Percentiles rank a stretch among this genome's conserved stretches.
Evolutionary conservation across 1,284 basidiomycete genomes (phyloP).

Genomic region (Melanopsichium pennsylvanicum): DNA sequence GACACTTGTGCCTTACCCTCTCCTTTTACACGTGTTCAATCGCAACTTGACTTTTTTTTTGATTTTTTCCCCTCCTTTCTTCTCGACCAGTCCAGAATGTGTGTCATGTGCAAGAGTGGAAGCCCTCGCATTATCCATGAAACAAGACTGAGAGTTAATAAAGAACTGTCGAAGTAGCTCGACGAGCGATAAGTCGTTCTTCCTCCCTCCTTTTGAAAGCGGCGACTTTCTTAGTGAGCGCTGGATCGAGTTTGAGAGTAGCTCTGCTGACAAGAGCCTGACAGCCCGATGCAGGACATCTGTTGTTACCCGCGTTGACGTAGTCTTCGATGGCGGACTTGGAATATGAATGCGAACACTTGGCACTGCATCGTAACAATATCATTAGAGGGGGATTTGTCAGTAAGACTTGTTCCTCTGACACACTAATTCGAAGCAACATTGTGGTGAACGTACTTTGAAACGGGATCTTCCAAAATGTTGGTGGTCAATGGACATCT

Average conservation of each 20-base stretch:
- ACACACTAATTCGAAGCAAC: too few relatives aligned
- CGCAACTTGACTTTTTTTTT: not conserved
- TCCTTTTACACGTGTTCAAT: too few relatives aligned
- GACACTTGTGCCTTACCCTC: too few relatives aligned
- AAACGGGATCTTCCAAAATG: slow-evolving; percentile 51
- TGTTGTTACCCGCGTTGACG: slow-evolving; percentile 26
- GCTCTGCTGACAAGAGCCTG: slow-evolving; percentile 9
- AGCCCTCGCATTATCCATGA: too few relatives aligned
- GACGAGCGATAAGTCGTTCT: slow-evolving; percentile 23
- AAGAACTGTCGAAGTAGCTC: slow-evolving; percentile 29
- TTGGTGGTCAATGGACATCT: slow-evolving; percentile 53
- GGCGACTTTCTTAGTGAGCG: slow-evolving; percentile 32
- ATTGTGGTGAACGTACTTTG: slow-evolving; percentile 23
- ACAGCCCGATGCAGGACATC: slow-evolving; percentile 35
- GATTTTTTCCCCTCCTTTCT: not conserved
- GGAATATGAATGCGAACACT: slow-evolving; percentile 35
- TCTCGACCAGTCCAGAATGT: not conserved
- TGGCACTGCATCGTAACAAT: slow-evolving; percentile 5
- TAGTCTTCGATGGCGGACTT: slow-evolving; percentile 29
- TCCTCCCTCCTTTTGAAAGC: slow-evolving; percentile 44
- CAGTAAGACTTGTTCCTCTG: too few relatives aligned
- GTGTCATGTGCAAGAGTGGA: too few relatives aligned
- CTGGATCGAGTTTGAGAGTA: slow-evolving; percentile 22
- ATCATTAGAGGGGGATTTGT: not conserved
- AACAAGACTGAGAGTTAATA: slow-evolving; percentile 16